Evolutionary conservation across 2,329 filamentous ascomycete genomes (phyloP), one percentile per base, ranked within the genome.

Genomic region (Massarina eburnea): DNA sequence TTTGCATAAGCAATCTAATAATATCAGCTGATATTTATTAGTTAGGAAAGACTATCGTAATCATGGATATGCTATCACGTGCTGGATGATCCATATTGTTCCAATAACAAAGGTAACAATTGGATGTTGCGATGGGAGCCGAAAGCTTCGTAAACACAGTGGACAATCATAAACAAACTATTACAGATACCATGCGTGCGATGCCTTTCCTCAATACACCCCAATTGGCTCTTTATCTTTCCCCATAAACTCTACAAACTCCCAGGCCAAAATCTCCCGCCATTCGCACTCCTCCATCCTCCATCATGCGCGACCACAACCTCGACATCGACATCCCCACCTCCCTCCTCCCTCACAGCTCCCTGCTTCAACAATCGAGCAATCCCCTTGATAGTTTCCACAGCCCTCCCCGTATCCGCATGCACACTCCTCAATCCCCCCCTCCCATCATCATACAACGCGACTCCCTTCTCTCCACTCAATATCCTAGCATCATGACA

Each of bases 401-500:
- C 67, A 8, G 79, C 79, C n/a, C 51, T 55, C 12, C 70, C 63
- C 15, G 71, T 76, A 59, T 81, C 69, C 8, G 73, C 66, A 64
- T 81, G 79, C 38, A 81, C 77, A 53, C 78, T 79, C 37, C 76
- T 63, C 43, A 63, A 35, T 3, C 70, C 67, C 1, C 77, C 77
- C 18, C 62, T 63, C 2, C 69, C 71, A 51, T 78, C 74, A 37
- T 74, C 67, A 61, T 77, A 81, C 42, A 73, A 59, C 2, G 77
- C 80, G 41, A 82, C 77, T 0, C 67, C 74, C 51, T 72, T 78
- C 57, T 81, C 77, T 0, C 77, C 77, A 1, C 63, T 73, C 58
- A 82, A 58, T 2, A 82, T 70, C 30, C 79, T 58, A 1, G 64
- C 62, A 55, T 82, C 77, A 52, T 82, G 80, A 48, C 76, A 82